Conservation (phyloP, 768 basidiomycete genomes). For the Macrolepiota fuliginosa region DNA sequence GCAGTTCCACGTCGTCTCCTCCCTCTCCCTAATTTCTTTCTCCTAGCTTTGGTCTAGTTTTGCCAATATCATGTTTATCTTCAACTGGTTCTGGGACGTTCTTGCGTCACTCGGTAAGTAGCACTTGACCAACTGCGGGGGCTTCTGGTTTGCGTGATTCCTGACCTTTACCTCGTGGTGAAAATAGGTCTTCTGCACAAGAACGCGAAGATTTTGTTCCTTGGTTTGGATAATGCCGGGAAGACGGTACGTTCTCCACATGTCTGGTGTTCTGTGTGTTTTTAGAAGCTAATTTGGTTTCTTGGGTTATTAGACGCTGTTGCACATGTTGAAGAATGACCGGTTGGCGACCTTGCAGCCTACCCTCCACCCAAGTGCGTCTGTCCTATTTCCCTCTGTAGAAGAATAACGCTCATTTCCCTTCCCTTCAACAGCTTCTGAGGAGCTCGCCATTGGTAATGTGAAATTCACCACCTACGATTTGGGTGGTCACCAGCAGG, state of each 20-base stretch:
- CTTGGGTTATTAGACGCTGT: slow-evolving; percentile 62
- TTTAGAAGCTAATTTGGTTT: slow-evolving; percentile 2
- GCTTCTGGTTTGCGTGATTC: neutral
- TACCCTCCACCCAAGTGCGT: slow-evolving; percentile 94
- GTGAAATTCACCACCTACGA: slow-evolving; percentile 99
- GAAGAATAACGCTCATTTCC: slow-evolving; percentile 2
- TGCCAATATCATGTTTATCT: slow-evolving; percentile 61
- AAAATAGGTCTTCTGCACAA: slow-evolving; percentile 83
- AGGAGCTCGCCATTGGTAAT: slow-evolving; percentile 97
- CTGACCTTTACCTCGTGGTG: slow-evolving; percentile 15
- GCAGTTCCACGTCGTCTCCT: slow-evolving; percentile 21
- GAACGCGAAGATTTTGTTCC: slow-evolving; percentile 99
- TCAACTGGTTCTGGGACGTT: slow-evolving; percentile 97
- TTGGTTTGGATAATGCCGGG: slow-evolving; percentile 98
- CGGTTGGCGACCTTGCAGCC: slow-evolving; percentile 96
- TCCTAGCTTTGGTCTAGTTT: slow-evolving; percentile 12
- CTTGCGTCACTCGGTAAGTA: slow-evolving; percentile 86
- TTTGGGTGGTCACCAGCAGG: slow-evolving; percentile 96
- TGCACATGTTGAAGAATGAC: slow-evolving; percentile 99
- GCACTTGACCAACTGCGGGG: neutral
- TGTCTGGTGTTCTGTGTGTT: neutral
- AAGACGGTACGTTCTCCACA: slow-evolving; percentile 73
- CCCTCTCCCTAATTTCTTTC: slow-evolving; percentile 10
- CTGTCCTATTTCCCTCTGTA: slow-evolving; percentile 5
- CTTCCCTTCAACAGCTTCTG: slow-evolving; percentile 66